A percentile compares a stretch with the other conserved stretches of the same genome.
Conservation (phyloP, 345 rosid species). For the Eucalyptus erythrocorys region DNA sequence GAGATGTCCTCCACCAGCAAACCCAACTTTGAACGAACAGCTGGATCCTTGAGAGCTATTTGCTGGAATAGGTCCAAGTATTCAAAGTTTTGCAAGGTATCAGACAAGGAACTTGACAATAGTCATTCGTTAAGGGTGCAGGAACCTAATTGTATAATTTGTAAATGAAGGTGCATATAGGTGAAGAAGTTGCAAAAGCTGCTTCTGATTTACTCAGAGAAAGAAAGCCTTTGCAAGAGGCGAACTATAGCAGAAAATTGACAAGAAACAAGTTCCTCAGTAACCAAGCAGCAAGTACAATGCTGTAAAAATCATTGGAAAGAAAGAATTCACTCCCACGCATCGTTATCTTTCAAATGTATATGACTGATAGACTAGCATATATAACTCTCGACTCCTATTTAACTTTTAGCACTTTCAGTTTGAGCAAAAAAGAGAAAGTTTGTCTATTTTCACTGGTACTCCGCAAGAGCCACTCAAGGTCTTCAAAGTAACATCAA, state of each 20-base stretch:
- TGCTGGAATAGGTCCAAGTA: conserved; percentile 28
- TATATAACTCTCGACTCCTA: not conserved
- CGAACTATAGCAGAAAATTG: not conserved
- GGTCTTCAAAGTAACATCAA: not conserved
- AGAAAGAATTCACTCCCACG: not conserved
- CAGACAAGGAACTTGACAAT: not conserved
- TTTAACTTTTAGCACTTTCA: not conserved
- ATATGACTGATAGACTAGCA: not conserved
- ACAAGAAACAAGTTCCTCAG: not conserved
- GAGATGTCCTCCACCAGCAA: conserved; percentile 24
- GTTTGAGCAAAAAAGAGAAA: not conserved
- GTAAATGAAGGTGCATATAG: not conserved
- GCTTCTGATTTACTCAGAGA: not conserved
- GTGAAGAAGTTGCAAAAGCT: not conserved
- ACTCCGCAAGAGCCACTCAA: not conserved
- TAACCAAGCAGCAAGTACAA: not conserved
- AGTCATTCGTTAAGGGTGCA: not conserved
- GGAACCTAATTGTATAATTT: not conserved
- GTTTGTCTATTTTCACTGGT: not conserved
- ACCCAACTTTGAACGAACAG: conserved; percentile 51
- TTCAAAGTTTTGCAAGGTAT: not conserved
- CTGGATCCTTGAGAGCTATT: conserved; percentile 46
- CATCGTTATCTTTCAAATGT: not conserved
- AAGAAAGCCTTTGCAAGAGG: not conserved
- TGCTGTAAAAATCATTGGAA: not conserved